Evolutionary conservation across 2,329 filamentous ascomycete genomes (phyloP), one percentile per base, ranked within the genome.

Genomic region (Ascocoryne sarcoides): DNA sequence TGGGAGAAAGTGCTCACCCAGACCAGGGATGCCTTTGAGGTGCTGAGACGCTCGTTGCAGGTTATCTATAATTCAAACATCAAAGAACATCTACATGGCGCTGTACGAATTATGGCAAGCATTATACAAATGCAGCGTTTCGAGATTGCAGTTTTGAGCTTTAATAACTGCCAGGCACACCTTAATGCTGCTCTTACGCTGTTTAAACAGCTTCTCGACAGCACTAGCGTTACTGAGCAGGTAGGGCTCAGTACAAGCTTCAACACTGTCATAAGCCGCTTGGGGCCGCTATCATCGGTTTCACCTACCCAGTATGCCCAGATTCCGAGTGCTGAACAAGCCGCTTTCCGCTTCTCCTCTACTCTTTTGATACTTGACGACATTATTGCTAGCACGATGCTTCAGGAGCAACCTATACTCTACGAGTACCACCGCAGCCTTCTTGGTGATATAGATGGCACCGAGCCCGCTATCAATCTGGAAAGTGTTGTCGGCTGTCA

Each of bases 91-190:
- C 21, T 47, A 17, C 44, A 53, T 7, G 57, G 54, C 8, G 52
- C 55, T 33, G 50, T 49, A 55, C n/a, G 65, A 15, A 45, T 70
- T 23, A 63, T 75, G 52, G 65, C 71, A 54, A 68, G 65, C 52
- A 69, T 76, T 48, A 55, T 72, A 30, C 71, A 74, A 52, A 61
- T 75, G 45, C 67, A 73, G 46, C 63, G 68, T 40, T 74, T 74
- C 45, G 70, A 75, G 50, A 63, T 73, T 21, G 62, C 68, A 4
- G 63, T 68, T 3, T 61, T 60, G 32, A 66, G 65, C 45, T 68
- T 66, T 36, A 61, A 65, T 2, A 70, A 69, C 50, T 74, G 70
- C 64, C 66, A 65, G 37, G 57, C 66, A 43, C 71, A 75, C 49
- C 66, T 74, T 19, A 65, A 67, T 50, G 71, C 68, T 2, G 70